Base-by-base conservation (phyloP, 1,284 basidiomycete genomes). In the Meira miltonrushii region DNA sequence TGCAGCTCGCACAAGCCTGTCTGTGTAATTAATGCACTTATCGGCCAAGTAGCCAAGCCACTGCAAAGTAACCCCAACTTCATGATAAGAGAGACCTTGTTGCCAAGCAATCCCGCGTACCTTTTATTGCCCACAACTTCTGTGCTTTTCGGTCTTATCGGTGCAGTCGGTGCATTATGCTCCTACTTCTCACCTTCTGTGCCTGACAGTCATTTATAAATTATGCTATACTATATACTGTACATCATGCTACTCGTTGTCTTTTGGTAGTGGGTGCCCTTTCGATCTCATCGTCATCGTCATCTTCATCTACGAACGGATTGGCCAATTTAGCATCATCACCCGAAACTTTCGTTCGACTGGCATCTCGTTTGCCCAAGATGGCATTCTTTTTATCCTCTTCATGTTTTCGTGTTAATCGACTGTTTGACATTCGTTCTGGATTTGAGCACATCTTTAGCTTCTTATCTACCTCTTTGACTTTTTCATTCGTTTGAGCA, bases 381-480 rank as follows among this genome's bases (percentile, higher is more conserved):
- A 23, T 23, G 5, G 13, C 21, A 13, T 21, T 23, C 25, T 48
- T 23, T 17, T 48, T 48, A 13, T 48, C 46, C 25, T 23, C 12
- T 12, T 21, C 17, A 13, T 13, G 46, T 23, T 19, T 13, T 21
- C 25, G 46, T 12, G 46, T 9, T 48, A 48, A 21, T 48, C 46
- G 17, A 48, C 46, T 48, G n/a, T 48, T 15, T 23, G 50, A 19
- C 15, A 41, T 13, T 13, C 37, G 23, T 28, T 53, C 50, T 12
- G 50, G 50, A 25, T 53, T 53, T 17, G 23, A 33, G 37, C 50
- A 53, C 39, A 41, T 5, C 28, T 53, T 53, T 17, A 53, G 25
- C 13, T 41, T 39, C 50, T 53, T 53, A 15, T 53, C 50, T 5
- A 53, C 37, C 15, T n/a, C 17, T 41, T 39, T 53, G 25, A 53